A percentile compares a stretch with the other conserved stretches of the same genome.
phyloP scores from a whole-genome alignment of 225 moss, liverwort and hornwort species.

The Asterella californica region DNA sequence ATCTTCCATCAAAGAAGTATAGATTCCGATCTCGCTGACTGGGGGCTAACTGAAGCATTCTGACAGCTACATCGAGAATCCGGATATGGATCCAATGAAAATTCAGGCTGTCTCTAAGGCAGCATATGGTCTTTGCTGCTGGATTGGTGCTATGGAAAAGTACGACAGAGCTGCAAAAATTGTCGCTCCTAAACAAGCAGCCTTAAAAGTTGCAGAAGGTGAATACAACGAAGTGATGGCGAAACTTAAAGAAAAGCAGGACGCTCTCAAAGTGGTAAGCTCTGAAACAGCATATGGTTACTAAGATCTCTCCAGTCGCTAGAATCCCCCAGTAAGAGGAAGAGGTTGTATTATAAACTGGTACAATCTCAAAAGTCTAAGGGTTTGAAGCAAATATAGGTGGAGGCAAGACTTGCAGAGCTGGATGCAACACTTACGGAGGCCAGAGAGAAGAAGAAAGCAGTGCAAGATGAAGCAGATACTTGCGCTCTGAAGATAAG shows the following conservation, averaged over 20 bases:
- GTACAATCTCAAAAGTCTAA: background rate
- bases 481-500: slow-evolving; percentile 65
- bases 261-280: slow-evolving; percentile 62
- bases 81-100: slow-evolving; percentile 66
- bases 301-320: background rate
- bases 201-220: slow-evolving; percentile 68
- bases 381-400: slow-evolving; percentile 32
- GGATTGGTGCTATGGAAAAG: slow-evolving; percentile 93
- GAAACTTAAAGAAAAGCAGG: slow-evolving; percentile 72
- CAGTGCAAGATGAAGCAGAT: slow-evolving; percentile 84
- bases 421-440: slow-evolving; percentile 54
- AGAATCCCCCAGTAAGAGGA: background rate
- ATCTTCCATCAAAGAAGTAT: no score
- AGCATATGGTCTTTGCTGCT: slow-evolving; percentile 85
- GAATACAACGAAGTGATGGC: slow-evolving; percentile 89
- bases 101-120: slow-evolving; percentile 79
- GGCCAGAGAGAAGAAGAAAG: slow-evolving; percentile 65
- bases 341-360: background rate
- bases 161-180: slow-evolving; percentile 74
- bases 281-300: background rate
- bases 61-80: slow-evolving; percentile 70
- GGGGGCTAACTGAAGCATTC: background rate
- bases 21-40: background rate
- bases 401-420: slow-evolving; percentile 56
- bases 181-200: slow-evolving; percentile 78